Base-by-base conservation (phyloP, 768 basidiomycete species). In the Suillus luteus region DNA sequence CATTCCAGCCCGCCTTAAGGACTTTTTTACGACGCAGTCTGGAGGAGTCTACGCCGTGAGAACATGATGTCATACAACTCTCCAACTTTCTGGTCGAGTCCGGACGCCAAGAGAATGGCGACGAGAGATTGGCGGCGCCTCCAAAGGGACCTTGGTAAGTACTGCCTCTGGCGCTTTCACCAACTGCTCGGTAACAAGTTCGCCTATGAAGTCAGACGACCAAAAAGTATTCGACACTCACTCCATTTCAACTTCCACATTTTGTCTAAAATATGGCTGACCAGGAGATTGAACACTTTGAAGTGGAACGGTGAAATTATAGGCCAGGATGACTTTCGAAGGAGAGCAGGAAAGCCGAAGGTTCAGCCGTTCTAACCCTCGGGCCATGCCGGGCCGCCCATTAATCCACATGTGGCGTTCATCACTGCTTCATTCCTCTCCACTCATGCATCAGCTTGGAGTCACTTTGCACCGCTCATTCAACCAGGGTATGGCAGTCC, bases 21-120 rank as follows among this genome's bases (percentile, higher is more conserved):
- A 40, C 24, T 41, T 58, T 38, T 11, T 22, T 19, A 55, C 14
- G 52, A n/a, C 35, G 27, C 22, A 10, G 14, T 35, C n/a, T 15
- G 55, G 22, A 24, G 2, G 22, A 58, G 24, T 8, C 15, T 17
- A 58, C 15, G 27, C 17, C 57, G 57, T 58, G 57, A 58, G 57
- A 58, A 27, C 24, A 58, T 58, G 57, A 58, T 58, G 57, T 58
- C 57, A 58, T 58, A 27, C 6, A 12, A 11, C 17, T 58, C 55
- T 57, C 55, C 40, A 27, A 41, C 17, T 17, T 41, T 41, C 55
- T 57, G 22, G 14, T 55, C 22, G 15, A 49, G 22, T 49, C 22
- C 4, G 11, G 24, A 19, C 17, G 4, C 57, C 38, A 17, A 5
- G 55, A 37, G 24, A 57, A 11, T 40, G 24, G 38, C 5, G 55